A percentile compares a stretch with the other conserved stretches of the same genome.
These are phyloP conservation scores for Fusarium bulbicola DNA, from an alignment of 2,329 filamentous ascomycete genomes.

Conservation along the genomic window DNA sequence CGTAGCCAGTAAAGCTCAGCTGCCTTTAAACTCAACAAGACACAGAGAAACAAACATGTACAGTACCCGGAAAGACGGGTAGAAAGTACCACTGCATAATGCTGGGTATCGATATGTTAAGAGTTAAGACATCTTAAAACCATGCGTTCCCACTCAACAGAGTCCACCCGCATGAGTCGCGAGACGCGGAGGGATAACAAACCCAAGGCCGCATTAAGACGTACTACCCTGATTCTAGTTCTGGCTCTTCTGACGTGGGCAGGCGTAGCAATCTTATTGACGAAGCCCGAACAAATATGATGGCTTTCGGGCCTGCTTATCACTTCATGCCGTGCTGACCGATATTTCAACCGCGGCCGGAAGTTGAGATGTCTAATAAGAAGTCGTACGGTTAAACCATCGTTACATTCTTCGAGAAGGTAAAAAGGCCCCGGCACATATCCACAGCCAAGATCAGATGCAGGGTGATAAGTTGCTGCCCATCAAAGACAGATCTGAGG, in stretches of 20 bases:
- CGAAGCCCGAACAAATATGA: not conserved
- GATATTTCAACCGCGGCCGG: constrained; percentile 27
- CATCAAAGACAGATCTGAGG: constrained; percentile 10
- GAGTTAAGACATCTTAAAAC: constrained; percentile 9
- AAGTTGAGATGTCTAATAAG: constrained; percentile 26
- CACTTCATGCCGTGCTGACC: constrained; percentile 22
- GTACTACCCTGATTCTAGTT: constrained; percentile 10
- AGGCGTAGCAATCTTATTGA: not conserved
- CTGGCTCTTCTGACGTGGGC: constrained; percentile 25
- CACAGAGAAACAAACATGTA: not conserved
- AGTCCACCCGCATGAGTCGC: constrained; percentile 26
- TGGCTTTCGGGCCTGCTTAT: constrained; percentile 15
- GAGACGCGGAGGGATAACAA: constrained; percentile 6
- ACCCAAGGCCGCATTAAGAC: constrained; percentile 19
- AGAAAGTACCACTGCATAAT: constrained; percentile 6
- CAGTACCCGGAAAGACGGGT: not conserved
- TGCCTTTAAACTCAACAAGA: constrained; percentile 25
- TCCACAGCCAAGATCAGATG: constrained; percentile 1
- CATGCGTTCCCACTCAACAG: constrained; percentile 24
- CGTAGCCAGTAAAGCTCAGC: constrained; percentile 27
- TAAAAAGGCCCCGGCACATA: constrained; percentile 14
- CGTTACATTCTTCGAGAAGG: constrained; percentile 21
- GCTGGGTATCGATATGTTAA: constrained; percentile 5
- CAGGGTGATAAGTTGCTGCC: constrained; percentile 30
- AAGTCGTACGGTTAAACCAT: constrained; percentile 31